Evolutionary conservation across 495 filamentous ascomycete genomes (phyloP), one percentile per base, ranked within the genome.

Genomic region (Neurospora tetrasperma): DNA sequence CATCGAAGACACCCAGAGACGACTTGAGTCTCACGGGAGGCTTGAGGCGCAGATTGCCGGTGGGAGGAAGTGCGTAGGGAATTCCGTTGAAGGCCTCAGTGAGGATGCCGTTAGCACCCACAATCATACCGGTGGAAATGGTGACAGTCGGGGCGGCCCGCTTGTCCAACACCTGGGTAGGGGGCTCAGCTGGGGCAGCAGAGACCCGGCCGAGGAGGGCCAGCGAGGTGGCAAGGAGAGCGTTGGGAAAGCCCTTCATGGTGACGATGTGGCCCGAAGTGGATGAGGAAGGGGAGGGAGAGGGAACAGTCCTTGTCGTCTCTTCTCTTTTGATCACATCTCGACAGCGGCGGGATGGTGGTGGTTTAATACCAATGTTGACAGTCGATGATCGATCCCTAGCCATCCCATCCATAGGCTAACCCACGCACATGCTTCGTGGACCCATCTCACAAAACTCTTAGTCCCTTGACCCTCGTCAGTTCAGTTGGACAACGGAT

Each of bases 1-100:
- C 89, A 75, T 89, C 78, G 46, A 88, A 79, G 10, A 80, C 85
- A 1, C 86, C 88, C 11, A 88, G 75, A n/a, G 81, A 76, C 43
- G 77, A 73, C 42, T 76, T 83, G 39, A 82, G 77, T 42, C 77
- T 80, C 71, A 83, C 81, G 10, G 85, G 84, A 14, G 83, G 81
- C 69, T 76, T 79, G 41, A 87, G 83, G 5, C 85, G 82, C 7
- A 83, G 75, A 18, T 75, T 72, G n/a, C 84, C 84, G 20, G 75
- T 75, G 5, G 85, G 85, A 18, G 85, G 76, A 31, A 81, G 71
- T 27, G 83, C 85, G 71, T 82, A 87, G 16, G 85, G 85, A 44
- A 87, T 86, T 66, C 84, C 85, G 27, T 80, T 82, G 75, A 84
- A 87, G 70, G 79, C 80, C 74, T 87, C 85, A 42, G 76, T 80